Evolutionary conservation across 768 basidiomycete genomes (phyloP), one percentile per base, ranked within the genome.

Genomic region (Suillus hirtellus): DNA sequence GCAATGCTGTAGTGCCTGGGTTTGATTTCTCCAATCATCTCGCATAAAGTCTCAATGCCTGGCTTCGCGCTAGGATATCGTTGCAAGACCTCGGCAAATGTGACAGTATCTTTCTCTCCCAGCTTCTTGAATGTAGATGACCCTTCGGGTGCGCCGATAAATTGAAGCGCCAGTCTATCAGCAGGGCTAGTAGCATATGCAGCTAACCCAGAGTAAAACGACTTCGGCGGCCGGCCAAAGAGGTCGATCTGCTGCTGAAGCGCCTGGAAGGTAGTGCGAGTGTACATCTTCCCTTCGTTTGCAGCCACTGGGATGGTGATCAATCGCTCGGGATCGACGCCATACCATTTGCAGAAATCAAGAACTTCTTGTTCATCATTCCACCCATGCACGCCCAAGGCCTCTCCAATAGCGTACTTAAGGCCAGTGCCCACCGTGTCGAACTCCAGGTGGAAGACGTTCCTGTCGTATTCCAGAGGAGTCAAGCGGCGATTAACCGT

Each of bases 1-100:
- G 97, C 96, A 71, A 99, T 99, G 75, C 94, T 96, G 77, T 99
- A 99, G 76, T 99, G 97, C 65, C 97, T 85, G 4, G 96, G 96
- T 76, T 97, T 95, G 80, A 94, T 98, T 73, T 97, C 95, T 1
- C 94, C 96, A 52, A 98, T 81, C 69, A 97, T 74, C 73, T 93
- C 91, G 70, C 96, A 95, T 3, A 97, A 82, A 62, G 82, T 87
- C 76, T 93, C 93, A 43, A 99, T 88, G 37, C 86, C 84, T 1
- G 94, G 95, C 64, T 82, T 82, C 35, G 96, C 95, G 65, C 87
- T 91, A 27, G 81, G 80, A 75, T 93, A 98, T 71, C 81, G 83
- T 65, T 77, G 81, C 58, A 99, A 77, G 31, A 99, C 80, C 70
- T 99, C 95, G 35, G 89, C 94, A 72, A 97, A 99, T 1, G 89